A percentile compares a stretch with the other conserved stretches of the same genome.
phyloP scores from a whole-genome alignment of 148 eudicot genomes.

The Chenopodium suecicum region DNA sequence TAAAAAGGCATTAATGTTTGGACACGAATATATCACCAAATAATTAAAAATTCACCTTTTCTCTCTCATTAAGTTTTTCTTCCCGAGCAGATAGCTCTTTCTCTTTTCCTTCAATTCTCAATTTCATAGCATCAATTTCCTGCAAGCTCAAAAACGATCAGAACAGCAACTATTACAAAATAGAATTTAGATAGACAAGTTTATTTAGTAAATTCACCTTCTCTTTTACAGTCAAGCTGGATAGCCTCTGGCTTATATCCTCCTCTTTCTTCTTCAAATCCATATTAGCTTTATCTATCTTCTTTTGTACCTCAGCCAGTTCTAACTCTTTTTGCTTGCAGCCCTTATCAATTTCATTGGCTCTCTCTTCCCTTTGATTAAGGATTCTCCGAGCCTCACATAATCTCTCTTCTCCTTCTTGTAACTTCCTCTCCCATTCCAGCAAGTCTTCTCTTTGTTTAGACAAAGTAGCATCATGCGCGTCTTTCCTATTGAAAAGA shows the following conservation, averaged over 20 bases:
- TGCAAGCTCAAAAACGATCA: conserved; percentile 32
- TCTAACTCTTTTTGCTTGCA: conserved; percentile 70
- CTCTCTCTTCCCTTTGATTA: conserved; percentile 87
- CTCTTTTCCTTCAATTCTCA: conserved; percentile 62
- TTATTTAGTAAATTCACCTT: conserved; percentile 41
- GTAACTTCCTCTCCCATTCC: conserved; percentile 87
- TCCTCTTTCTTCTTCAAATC: conserved; percentile 73
- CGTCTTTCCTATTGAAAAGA: conserved; percentile 52
- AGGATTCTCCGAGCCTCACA: conserved; percentile 80
- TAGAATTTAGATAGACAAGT: neutral
- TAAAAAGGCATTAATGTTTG: neutral
- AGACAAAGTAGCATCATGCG: conserved; percentile 54
- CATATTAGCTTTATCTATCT: conserved; percentile 51
- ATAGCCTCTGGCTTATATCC: conserved; percentile 57
- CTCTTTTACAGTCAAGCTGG: conserved; percentile 58
- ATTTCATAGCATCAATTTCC: conserved; percentile 59
- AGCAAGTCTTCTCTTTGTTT: conserved; percentile 87
- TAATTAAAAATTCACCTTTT: conserved; percentile 45
- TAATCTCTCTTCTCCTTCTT: conserved; percentile 85
- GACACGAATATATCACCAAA: neutral
- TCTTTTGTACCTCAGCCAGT: conserved; percentile 64
- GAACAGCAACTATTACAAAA: neutral
- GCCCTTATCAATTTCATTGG: conserved; percentile 65
- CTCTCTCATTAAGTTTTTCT: conserved; percentile 64
- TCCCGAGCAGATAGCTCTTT: conserved; percentile 54